Base-by-base conservation (phyloP, 2,329 filamentous ascomycete species). In the Arthrobotrys megalospora region DNA sequence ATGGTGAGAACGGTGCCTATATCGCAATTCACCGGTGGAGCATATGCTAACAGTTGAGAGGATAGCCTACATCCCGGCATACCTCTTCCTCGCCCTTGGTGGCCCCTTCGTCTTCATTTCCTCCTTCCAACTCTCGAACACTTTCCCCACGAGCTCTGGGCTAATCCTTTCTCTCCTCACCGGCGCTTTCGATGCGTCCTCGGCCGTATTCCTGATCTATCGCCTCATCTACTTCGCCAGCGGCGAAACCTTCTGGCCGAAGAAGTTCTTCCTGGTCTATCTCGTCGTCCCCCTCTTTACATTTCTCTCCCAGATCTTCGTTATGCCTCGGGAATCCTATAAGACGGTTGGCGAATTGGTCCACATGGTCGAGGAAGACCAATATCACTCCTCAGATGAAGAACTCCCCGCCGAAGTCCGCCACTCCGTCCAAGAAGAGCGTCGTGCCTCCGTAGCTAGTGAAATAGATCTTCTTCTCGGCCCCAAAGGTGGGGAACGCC, bases 311-410 rank as follows among this genome's bases (percentile, higher is more conserved):
- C 92, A 96, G 84, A 82, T 95, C 28, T 88, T 90, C 47, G 82
- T 95, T 80, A 91, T 96, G 87, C 93, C 93, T 0, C 86, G 85
- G 14, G 89, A 91, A 80, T 93, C 91, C 0, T 96, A 96, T 86
- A 94, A 96, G 84, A 95, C 92, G 0, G 89, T 94, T 0, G 92
- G 93, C 53, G 93, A 97, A 84, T 88, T 97, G 45, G 90, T 96
- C 5, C 88, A 90, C 71, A 89, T 93, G 82, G 91, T 90, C 14
- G 91, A 93, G 80, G 85, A 85, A 14, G 84, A 82, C 28, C 81
- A 82, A 28, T 76, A 79, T 83, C 58, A 84, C 84, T 60, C 76
- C 1, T 79, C 80, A 6, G 69, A 79, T 32, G 70, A 80, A 19
- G 83, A 85, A 80, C 80, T 76, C 4, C 71, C 58, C 1, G 65